Evolutionary conservation across 768 basidiomycete genomes (phyloP).

Genomic region (Mycena galopus): DNA sequence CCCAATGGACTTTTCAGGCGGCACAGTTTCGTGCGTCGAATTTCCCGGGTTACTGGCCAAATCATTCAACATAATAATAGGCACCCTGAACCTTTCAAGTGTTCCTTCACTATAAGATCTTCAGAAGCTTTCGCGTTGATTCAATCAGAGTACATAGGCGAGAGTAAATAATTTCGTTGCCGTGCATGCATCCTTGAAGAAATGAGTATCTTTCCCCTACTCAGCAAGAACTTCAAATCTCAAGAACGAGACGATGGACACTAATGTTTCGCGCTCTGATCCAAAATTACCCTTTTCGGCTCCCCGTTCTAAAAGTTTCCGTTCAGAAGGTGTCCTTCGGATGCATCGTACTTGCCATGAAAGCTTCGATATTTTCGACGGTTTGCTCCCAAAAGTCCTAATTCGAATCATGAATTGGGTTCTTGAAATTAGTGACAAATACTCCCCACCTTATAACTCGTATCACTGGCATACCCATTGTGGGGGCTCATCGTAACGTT

Average conservation of each 20-base stretch:
- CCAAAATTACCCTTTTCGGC: conserved; percentile 38
- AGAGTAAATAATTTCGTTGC: not conserved
- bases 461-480: conserved; percentile 67
- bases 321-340: not conserved
- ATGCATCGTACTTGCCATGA: conserved; percentile 45
- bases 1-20: conserved; percentile 16
- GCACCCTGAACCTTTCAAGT: conserved; percentile 42
- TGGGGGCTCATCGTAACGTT: conserved; percentile 76
- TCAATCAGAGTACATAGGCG: not conserved
- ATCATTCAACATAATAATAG: conserved; percentile 17
- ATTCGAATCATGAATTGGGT: not conserved
- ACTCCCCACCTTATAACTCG: conserved; percentile 60
- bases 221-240: no score
- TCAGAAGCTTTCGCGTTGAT: conserved; percentile 35
- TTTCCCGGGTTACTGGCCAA: not conserved
- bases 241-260: no score
- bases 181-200: no score
- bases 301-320: conserved; percentile 47
- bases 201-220: no score
- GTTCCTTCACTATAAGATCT: conserved; percentile 38
- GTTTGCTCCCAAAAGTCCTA: conserved; percentile 66
- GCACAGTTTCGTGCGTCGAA: conserved; percentile 20
- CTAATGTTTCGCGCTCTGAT: no score
- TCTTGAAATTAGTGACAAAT: not conserved
- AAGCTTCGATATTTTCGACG: conserved; percentile 69